Evolutionary conservation across 768 basidiomycete genomes (phyloP), one percentile per base, ranked within the genome.

Genomic region (Psilocybe cyanescens): DNA sequence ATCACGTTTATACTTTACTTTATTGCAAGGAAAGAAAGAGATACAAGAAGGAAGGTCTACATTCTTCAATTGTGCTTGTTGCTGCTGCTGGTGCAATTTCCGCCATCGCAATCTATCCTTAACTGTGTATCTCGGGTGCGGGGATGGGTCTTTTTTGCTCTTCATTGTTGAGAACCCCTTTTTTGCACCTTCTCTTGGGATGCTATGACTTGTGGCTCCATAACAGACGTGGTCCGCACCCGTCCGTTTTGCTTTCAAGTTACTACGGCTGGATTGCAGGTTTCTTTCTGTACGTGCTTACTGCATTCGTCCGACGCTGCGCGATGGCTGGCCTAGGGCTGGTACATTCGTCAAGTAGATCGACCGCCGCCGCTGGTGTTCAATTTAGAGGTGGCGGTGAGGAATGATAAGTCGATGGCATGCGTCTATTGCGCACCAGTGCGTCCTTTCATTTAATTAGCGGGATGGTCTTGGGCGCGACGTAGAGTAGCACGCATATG

Each of bases 61-160:
- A 58, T 17, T 44, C 49, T 62, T 53, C 55, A 62, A 52, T 45
- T 56, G 52, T 41, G 49, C 44, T 55, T 57, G 55, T 57, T 39
- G 54, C 44, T 50, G 57, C 57, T 67, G 58, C 56, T 46, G 17
- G 7, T 55, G 44, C 61, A 58, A 63, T 66, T 62, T 68, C 68
- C 68, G 65, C 63, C 54, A 61, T 68, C 66, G 67, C 61, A 72
- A 72, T 72, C 64, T 72, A 72, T 65, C 71, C 70, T 62, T 70
- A 70, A 59, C 45, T 49, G 69, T 65, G 52, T 55, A 61, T 47
- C 61, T 70, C 64, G 67, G 67, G 58, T 62, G 66, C 58, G 63
- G 65, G 61, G 57, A 58, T 58, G 50, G 57, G 46, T 45, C 47
- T 51, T 61, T 30, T 30, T 31, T 29, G 58, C 44, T 31, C 14